Percentiles rank a stretch among this genome's conserved stretches.
These are phyloP conservation scores for Schizochytrium sp. DNA, from an alignment of 108 stramenopile species.

Conservation along the genomic window DNA sequence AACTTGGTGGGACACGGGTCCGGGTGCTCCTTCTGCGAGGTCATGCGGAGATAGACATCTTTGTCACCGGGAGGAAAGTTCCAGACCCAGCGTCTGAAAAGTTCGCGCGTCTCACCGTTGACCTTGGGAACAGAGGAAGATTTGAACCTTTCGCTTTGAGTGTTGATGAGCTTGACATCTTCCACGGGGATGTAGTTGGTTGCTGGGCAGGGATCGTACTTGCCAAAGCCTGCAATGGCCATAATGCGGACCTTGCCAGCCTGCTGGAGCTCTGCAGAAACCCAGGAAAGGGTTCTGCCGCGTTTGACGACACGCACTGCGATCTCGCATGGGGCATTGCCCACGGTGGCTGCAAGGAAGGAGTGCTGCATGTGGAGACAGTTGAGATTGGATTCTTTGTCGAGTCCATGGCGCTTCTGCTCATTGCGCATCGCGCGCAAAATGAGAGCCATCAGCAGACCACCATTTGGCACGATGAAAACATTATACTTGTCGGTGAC, in stretches of 20 bases:
- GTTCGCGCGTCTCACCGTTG: too few species aligned
- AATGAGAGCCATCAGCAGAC: neutral
- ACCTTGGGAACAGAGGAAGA: neutral
- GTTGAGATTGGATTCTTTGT: neutral
- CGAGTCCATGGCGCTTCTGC: neutral
- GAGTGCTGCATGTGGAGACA: neutral
- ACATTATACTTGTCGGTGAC: neutral
- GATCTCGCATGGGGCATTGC: neutral
- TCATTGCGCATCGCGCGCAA: neutral
- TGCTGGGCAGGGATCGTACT: neutral
- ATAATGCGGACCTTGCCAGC: neutral
- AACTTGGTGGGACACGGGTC: neutral
- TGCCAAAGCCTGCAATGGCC: neutral
- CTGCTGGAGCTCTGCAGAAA: neutral
- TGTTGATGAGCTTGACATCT: neutral
- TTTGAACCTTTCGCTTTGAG: neutral
- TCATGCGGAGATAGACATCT: neutral
- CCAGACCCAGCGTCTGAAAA: neutral
- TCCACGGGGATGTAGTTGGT: neutral
- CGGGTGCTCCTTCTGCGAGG: neutral
- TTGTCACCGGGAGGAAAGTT: neutral
- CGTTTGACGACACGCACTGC: neutral
- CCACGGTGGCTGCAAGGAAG: neutral
- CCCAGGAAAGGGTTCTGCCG: neutral
- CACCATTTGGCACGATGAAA: neutral